Base-by-base conservation (phyloP, 257 asterid genomes). In the Salvia splendens region DNA sequence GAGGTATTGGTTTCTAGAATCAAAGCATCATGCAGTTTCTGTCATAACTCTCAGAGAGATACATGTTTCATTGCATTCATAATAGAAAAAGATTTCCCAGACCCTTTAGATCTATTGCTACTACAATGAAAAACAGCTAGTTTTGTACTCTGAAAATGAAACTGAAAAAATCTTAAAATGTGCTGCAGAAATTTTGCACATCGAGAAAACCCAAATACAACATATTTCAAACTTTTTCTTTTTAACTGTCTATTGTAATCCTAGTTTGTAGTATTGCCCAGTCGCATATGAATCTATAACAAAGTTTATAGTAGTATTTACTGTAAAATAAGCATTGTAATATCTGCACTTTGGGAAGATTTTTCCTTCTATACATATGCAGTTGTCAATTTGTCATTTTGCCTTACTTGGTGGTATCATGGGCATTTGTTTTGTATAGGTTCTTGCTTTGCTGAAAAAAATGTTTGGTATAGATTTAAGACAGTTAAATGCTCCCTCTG, bases 361-460 rank as follows among this genome's bases (percentile, higher is more conserved):
- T 69, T 56, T 33, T 20, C 40, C 72, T 73, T 53, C n/a, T 12
- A 46, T 65, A 61, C n/a, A 33, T 33, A 33, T 33, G 38, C 38
- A 30, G 30, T 47, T 52, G 15, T 7, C 5, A 41, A 33, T 11
- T 67, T 48, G 63, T 12, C 59, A 48, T 45, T 33, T 55, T 54
- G 67, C 55, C 42, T 61, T 43, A 75, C 67, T 7, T 58, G 75
- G 61, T 76, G 73, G 65, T 83, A 15, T 65, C 20, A 30, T 50
- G 73, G 43, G 33, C 33, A 63, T 69, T 73, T 82, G 32, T 70
- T 64, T 66, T 73, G 58, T 65, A 69, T 77, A 94, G 99, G 96
- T 91, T 77, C 89, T 94, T 79, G 88, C 83, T 58, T 69, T 94
- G 68, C 84, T 94, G 87, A 94, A 84, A 92, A 83, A 82, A 76